Evolutionary conservation across 1,139 yeast genomes (phyloP).

Genomic region (Debaryomyces sp.): DNA sequence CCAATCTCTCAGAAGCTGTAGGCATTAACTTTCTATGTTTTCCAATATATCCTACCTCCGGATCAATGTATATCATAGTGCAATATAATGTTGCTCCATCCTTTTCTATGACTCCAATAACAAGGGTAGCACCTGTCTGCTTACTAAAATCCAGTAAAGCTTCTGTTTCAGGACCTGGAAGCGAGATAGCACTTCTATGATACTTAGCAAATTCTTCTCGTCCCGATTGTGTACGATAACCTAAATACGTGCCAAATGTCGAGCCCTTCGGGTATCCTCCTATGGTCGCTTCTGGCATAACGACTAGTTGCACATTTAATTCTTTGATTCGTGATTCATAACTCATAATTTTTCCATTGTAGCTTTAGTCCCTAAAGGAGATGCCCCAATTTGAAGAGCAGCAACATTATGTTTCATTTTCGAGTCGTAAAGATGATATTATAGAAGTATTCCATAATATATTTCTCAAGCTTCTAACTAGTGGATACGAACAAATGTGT

Average conservation of each 20-base stretch:
- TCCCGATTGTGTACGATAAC: slow-evolving; percentile 38
- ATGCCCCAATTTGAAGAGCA: slow-evolving; percentile 38
- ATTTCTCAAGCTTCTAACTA: no score
- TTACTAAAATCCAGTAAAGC: slow-evolving; percentile 25
- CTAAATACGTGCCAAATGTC: slow-evolving; percentile 38
- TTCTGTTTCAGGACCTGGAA: slow-evolving; percentile 31
- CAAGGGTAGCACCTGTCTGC: slow-evolving; percentile 26
- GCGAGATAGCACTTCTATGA: slow-evolving; percentile 26
- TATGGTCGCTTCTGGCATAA: slow-evolving; percentile 41
- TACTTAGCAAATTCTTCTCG: slow-evolving; percentile 35
- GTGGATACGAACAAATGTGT: no score
- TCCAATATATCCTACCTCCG: slow-evolving; percentile 32
- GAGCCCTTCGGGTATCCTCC: slow-evolving; percentile 47
- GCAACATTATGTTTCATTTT: slow-evolving; percentile 27
- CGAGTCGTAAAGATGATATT: no score
- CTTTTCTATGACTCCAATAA: slow-evolving; percentile 36
- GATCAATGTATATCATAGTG: slow-evolving; percentile 35
- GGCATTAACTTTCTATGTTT: slow-evolving; percentile 44
- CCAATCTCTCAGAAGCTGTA: slow-evolving; percentile 39
- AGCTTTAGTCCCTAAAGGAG: slow-evolving; percentile 31
- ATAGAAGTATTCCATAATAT: no score
- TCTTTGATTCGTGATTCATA: slow-evolving; percentile 31
- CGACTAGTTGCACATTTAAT: slow-evolving; percentile 31
- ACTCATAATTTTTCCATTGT: slow-evolving; percentile 34
- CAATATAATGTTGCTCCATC: slow-evolving; percentile 38